phyloP scores from a whole-genome alignment of 139 green algal species.

The Raphidocelis subcapitata region DNA sequence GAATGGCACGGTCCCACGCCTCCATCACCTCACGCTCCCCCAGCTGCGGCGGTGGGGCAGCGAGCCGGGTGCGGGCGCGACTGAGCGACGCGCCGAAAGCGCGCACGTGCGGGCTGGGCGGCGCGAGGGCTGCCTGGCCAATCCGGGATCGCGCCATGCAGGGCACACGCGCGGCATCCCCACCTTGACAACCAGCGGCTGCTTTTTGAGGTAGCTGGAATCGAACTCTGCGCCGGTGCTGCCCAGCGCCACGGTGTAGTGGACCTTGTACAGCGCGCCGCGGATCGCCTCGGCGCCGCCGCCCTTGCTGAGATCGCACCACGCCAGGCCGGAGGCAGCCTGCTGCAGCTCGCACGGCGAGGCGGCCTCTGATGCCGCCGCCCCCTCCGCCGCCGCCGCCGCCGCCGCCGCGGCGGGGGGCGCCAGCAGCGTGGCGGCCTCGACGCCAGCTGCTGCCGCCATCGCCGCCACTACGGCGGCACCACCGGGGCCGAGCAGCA shows the following conservation, averaged over 20 bases:
- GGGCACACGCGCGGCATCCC: neutral
- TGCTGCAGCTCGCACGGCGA: neutral
- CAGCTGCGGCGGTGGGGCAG: too few species aligned
- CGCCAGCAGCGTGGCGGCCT: too few species aligned
- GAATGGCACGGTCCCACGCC: conserved; percentile 17
- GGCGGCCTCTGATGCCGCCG: neutral
- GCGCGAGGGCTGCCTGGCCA: neutral
- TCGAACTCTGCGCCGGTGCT: conserved; percentile 18
- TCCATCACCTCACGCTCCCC: conserved; percentile 20
- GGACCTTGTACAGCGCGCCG: conserved; percentile 14
- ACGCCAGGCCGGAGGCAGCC: neutral
- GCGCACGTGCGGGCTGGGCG: neutral
- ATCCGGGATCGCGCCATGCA: neutral
- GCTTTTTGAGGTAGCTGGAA: conserved; percentile 1
- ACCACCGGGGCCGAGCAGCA: too few species aligned
- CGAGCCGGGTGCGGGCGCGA: neutral
- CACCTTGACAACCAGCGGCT: conserved; percentile 25
- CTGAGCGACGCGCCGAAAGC: neutral
- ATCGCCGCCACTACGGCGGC: too few species aligned
- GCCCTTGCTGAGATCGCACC: conserved; percentile 11
- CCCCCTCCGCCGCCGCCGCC: neutral
- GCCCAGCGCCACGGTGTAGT: conserved; percentile 14
- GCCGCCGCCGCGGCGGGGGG: too few species aligned
- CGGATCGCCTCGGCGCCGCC: conserved; percentile 5
- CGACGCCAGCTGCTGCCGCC: too few species aligned